Percentiles rank a stretch among this genome's conserved stretches.
Conservation (phyloP, 108 stramenopile species). For the Cyclotella kingstonii region DNA sequence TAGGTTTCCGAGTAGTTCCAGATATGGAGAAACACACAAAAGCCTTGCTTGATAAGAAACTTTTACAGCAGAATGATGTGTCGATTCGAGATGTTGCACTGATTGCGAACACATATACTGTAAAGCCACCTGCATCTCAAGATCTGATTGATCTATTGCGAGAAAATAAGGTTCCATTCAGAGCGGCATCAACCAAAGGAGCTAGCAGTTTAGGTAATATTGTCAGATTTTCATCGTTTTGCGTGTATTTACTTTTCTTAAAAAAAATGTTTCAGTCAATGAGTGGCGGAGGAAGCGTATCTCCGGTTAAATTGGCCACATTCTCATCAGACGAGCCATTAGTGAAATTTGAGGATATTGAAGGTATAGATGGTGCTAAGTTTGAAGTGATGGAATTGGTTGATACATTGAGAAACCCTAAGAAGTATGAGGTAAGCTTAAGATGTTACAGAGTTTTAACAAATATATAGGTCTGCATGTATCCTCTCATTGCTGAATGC, state of each 20-base stretch:
- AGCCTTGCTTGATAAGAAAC: conserved; percentile 36
- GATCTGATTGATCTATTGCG: conserved; percentile 61
- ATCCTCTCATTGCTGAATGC: background rate
- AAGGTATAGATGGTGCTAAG: conserved; percentile 84
- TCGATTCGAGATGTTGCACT: conserved; percentile 20
- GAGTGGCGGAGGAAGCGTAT: conserved; percentile 40
- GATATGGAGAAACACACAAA: conserved; percentile 34
- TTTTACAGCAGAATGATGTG: conserved; percentile 26
- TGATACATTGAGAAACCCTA: conserved; percentile 76
- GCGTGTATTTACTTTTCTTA: conserved; percentile 64
- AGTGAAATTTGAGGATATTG: conserved; percentile 78
- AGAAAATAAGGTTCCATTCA: conserved; percentile 55
- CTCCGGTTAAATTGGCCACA: conserved; percentile 70
- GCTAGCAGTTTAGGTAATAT: conserved; percentile 33
- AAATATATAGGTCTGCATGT: background rate
- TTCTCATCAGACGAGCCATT: conserved; percentile 43
- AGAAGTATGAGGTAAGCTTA: conserved; percentile 62
- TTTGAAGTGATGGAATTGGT: conserved; percentile 89
- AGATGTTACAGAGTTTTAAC: no score
- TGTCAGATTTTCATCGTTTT: conserved; percentile 47
- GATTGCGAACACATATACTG: conserved; percentile 43
- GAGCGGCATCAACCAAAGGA: conserved; percentile 54
- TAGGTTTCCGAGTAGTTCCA: conserved; percentile 50
- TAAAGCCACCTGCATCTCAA: conserved; percentile 60
- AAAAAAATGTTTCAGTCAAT: conserved; percentile 65